Conservation (phyloP, 345 rosid species). For the Populus tremula region DNA sequence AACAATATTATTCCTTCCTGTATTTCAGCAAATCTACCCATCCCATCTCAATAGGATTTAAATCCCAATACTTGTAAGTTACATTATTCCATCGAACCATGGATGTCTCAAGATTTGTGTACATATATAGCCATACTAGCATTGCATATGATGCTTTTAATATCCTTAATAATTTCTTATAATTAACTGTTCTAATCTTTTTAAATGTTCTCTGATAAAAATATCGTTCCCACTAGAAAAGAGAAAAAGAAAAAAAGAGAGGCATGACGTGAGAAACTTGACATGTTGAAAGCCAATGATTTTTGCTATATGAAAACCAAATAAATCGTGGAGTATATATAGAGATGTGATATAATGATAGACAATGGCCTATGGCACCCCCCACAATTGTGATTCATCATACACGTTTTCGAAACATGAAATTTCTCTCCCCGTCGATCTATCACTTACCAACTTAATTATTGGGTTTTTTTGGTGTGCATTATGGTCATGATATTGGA, state of each 20-base stretch:
- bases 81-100: too few species aligned
- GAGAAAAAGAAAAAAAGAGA: background rate
- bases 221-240: background rate
- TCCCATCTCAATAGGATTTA: background rate
- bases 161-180: background rate
- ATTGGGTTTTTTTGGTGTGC: background rate
- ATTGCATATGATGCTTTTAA: background rate
- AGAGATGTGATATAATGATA: background rate
- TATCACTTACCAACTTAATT: background rate
- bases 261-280: background rate
- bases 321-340: background rate
- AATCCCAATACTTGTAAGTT: background rate
- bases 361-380: background rate
- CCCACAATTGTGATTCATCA: conserved; percentile 4
- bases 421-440: background rate
- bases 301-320: background rate
- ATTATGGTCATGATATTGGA: conserved; percentile 9
- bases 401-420: background rate
- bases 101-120: background rate
- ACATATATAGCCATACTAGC: background rate
- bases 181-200: background rate
- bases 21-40: background rate
- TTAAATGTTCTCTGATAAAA: background rate
- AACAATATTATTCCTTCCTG: background rate
- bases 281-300: background rate